Conservation (phyloP, 2,329 filamentous ascomycete genomes). For the Biscogniauxia mediterranea region DNA sequence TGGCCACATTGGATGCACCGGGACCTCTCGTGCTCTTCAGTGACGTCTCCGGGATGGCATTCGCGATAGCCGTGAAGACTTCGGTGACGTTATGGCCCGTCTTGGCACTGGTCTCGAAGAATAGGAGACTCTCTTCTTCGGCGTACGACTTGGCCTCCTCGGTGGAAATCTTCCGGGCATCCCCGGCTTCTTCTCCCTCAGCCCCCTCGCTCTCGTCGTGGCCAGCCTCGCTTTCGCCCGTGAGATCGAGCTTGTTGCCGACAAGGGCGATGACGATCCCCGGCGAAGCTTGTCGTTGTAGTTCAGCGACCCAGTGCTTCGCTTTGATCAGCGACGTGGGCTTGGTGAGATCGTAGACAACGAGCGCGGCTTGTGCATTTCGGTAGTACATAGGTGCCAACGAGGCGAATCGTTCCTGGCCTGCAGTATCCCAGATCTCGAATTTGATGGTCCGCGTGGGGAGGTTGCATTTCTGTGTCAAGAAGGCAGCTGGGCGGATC, state of each 20-base stretch:
- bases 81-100: slow-evolving; percentile 91
- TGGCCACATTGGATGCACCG: slow-evolving; percentile 57
- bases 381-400: slow-evolving; percentile 99
- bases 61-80: slow-evolving; percentile 97
- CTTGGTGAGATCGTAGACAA: slow-evolving; percentile 98
- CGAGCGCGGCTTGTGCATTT: slow-evolving; percentile 94
- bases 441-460: slow-evolving; percentile 90
- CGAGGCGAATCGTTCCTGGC: slow-evolving; percentile 95
- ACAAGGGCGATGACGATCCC: slow-evolving; percentile 97
- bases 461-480: slow-evolving; percentile 98
- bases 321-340: slow-evolving; percentile 93
- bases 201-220: slow-evolving; percentile 49
- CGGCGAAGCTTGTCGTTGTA: slow-evolving; percentile 92
- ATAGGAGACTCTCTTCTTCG: slow-evolving; percentile 88
- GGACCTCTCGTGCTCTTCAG: slow-evolving; percentile 83
- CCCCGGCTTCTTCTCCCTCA: slow-evolving; percentile 58
- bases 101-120: slow-evolving; percentile 98
- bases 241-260: slow-evolving; percentile 94
- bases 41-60: slow-evolving; percentile 95
- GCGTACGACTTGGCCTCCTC: slow-evolving; percentile 90
- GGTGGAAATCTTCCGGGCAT: slow-evolving; percentile 85
- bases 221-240: slow-evolving; percentile 54
- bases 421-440: slow-evolving; percentile 97
- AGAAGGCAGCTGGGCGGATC: slow-evolving; percentile 74
- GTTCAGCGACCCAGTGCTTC: slow-evolving; percentile 97